phyloP scores from a whole-genome alignment of 2,329 filamentous ascomycete genomes.

The Scedosporium aurantiacum region DNA sequence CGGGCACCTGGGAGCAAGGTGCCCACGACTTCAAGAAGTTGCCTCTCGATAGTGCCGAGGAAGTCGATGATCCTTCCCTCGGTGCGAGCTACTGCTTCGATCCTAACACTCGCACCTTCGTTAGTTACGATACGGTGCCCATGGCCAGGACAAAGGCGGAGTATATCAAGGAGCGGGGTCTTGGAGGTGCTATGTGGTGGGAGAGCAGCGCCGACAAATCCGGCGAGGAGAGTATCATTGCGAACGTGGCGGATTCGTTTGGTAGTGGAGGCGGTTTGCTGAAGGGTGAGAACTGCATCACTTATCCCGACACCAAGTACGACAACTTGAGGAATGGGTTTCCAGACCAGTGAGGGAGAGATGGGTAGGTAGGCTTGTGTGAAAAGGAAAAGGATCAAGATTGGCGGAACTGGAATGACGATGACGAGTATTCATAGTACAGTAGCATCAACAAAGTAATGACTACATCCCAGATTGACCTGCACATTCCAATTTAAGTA shows the following conservation, averaged over 20 bases:
- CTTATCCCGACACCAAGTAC: constrained; percentile 57
- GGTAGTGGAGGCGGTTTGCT: constrained; percentile 42
- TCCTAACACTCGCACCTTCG: constrained; percentile 47
- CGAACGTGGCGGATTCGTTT: constrained; percentile 47
- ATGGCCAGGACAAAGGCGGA: constrained; percentile 60
- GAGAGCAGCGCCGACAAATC: constrained; percentile 70
- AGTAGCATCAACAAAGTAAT: not conserved
- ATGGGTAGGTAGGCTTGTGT: not conserved
- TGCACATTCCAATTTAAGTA: not conserved
- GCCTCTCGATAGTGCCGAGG: constrained; percentile 55
- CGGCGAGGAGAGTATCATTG: constrained; percentile 57
- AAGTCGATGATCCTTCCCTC: constrained; percentile 50
- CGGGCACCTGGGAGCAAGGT: constrained; percentile 74
- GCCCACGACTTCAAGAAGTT: constrained; percentile 84
- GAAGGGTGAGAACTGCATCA: constrained; percentile 45
- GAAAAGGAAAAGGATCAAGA: not conserved
- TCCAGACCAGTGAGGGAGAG: constrained; percentile 22
- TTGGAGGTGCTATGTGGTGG: constrained; percentile 98
- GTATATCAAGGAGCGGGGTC: constrained; percentile 53
- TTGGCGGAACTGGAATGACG: constrained; percentile 11
- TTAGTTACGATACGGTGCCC: constrained; percentile 66
- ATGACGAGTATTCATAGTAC: not conserved
- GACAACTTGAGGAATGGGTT: constrained; percentile 56
- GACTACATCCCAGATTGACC: not conserved
- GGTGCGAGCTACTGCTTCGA: constrained; percentile 74